phyloP scores from a whole-genome alignment of 2,329 filamentous ascomycete species.

The Fusarium cicatricum region DNA sequence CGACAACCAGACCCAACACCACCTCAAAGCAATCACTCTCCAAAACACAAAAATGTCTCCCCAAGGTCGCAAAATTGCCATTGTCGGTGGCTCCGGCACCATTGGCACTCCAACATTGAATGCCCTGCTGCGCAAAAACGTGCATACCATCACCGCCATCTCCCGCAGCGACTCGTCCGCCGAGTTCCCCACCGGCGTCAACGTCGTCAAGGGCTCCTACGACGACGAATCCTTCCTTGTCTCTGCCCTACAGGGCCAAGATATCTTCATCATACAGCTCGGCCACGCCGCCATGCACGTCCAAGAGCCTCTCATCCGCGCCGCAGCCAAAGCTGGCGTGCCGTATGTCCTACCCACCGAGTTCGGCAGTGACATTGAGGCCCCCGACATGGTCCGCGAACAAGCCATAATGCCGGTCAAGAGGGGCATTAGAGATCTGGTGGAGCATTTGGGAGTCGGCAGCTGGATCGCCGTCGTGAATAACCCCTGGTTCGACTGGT shows the following conservation, averaged over 20 bases:
- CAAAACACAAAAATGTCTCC: constrained; percentile 10
- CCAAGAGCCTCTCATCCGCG: constrained; percentile 43
- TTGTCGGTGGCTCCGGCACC: constrained; percentile 47
- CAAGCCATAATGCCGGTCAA: constrained; percentile 38
- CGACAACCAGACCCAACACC: not conserved
- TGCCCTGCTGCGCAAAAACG: constrained; percentile 53
- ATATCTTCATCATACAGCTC: constrained; percentile 44
- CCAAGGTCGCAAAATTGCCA: constrained; percentile 40
- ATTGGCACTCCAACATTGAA: constrained; percentile 49
- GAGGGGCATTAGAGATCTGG: constrained; percentile 36
- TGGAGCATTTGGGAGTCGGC: constrained; percentile 42
- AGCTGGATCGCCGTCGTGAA: constrained; percentile 46
- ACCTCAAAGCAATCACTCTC: constrained; percentile 1
- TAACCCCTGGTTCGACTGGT: constrained; percentile 48
- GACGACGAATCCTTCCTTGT: constrained; percentile 48
- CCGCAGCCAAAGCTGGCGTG: constrained; percentile 45
- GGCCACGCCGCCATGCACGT: constrained; percentile 22
- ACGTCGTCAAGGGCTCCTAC: constrained; percentile 56
- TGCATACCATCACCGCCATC: constrained; percentile 59
- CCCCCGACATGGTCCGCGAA: constrained; percentile 33
- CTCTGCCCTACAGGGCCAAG: constrained; percentile 44
- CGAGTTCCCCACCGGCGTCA: constrained; percentile 51
- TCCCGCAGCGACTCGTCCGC: constrained; percentile 54
- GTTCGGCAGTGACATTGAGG: constrained; percentile 43
- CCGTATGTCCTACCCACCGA: constrained; percentile 45